phyloP scores from a whole-genome alignment of 2,329 filamentous ascomycete genomes.

The Cercospora sp. region DNA sequence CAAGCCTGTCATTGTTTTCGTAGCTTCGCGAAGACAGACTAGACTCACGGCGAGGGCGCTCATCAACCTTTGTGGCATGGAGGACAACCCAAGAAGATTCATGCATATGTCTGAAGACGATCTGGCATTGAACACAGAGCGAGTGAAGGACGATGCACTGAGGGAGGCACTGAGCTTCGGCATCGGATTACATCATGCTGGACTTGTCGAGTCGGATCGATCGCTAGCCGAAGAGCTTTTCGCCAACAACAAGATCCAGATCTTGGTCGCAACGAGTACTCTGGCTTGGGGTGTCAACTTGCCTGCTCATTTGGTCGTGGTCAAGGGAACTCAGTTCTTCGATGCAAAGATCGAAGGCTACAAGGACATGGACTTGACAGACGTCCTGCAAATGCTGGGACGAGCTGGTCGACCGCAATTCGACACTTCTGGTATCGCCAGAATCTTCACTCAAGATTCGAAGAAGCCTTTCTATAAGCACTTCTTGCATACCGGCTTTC shows the following conservation, averaged over 20 bases:
- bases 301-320: conserved; percentile 92
- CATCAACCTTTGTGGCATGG: conserved; percentile 97
- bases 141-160: conserved; percentile 90
- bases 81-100: conserved; percentile 93
- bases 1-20: conserved; percentile 97
- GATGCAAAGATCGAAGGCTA: conserved; percentile 98
- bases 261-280: conserved; percentile 92
- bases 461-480: conserved; percentile 99
- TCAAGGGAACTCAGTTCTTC: conserved; percentile 97
- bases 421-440: conserved; percentile 90
- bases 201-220: conserved; percentile 90
- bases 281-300: conserved; percentile 98
- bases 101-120: conserved; percentile 94
- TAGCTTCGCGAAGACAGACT: conserved; percentile 91
- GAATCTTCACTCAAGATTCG: conserved; percentile 94
- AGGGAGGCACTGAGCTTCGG: conserved; percentile 95
- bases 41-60: conserved; percentile 92
- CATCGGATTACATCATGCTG: conserved; percentile 95
- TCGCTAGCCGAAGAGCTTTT: conserved; percentile 93
- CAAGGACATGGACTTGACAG: conserved; percentile 97
- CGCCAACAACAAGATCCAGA: conserved; percentile 96
- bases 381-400: conserved; percentile 96
- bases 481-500: conserved; percentile 96
- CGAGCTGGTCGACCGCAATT: conserved; percentile 95
- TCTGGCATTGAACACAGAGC: conserved; percentile 78